Base-by-base conservation (phyloP, 2,329 filamentous ascomycete species). In the Colletotrichum brevisporum region DNA sequence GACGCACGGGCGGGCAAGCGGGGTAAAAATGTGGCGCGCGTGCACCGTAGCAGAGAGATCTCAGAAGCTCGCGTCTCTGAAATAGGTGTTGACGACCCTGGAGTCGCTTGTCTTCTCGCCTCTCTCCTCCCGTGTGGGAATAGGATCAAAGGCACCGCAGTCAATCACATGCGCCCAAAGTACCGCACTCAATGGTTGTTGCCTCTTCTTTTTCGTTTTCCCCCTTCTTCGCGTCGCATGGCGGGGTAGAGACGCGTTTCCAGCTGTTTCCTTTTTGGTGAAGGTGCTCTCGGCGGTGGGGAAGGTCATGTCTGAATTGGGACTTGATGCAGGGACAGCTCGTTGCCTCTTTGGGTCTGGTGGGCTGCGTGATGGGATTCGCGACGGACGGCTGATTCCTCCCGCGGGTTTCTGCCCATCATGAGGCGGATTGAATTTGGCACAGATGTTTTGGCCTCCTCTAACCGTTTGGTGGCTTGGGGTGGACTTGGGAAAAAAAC, bases 251-350 rank as follows among this genome's bases (percentile, higher is more conserved):
- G 12, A 47, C 21, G 36, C 47, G 31, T 64, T 53, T 43, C 53
- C 41, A 53, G 48, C 31, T 45, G 36, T 54, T 54, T 54, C 54
- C 61, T n/a, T 59, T 65, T 50, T 41, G 12, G 59, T 54, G 41
- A 54, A 59, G 21, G 16, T 43, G 36, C 16, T 41, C 21, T 64
- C n/a, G 43, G 24, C 41, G 39, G 51, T 48, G 59, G 60, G 47
- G 54, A 54, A 65, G 63, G 62, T 56, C 51, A 31, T 61, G 10
- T 55, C 67, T 69, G 55, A 26, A 61, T 67, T 52, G 39, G 67
- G 62, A 69, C 31, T 26, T 27, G 55, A 69, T 53, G 62, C 67
- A 69, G 62, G 67, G 67, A 69, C 67, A 69, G 67, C 67, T 69
- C 21, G 50, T 69, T 69, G 67, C 67, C 51, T 69, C 43, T 66